phyloP scores from a whole-genome alignment of 495 filamentous ascomycete genomes.

The Tuber microsphaerosporum region DNA sequence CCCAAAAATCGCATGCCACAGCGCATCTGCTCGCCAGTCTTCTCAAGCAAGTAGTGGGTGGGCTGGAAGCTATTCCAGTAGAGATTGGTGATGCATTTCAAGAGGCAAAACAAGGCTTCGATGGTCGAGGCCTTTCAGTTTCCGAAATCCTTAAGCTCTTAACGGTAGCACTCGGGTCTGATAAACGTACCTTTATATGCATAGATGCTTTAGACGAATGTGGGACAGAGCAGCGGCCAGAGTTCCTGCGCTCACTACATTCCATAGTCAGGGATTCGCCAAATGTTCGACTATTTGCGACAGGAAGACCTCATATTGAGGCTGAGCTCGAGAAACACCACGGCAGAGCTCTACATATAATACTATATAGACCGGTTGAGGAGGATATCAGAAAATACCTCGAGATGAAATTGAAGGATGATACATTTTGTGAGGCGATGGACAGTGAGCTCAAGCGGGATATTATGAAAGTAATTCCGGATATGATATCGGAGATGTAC shows the following conservation, averaged over 20 bases:
- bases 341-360: neutral
- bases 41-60: neutral
- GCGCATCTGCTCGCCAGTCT: neutral
- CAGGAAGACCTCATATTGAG: neutral
- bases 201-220: neutral
- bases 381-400: neutral
- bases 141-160: neutral
- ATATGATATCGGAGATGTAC: neutral
- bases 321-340: neutral
- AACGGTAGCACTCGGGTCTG: neutral
- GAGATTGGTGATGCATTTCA: neutral
- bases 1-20: neutral
- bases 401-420: neutral
- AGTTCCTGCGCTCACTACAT: neutral
- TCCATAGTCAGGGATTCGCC: neutral
- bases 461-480: neutral
- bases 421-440: neutral
- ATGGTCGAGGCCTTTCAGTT: neutral
- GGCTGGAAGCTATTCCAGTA: neutral
- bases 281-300: neutral
- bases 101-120: neutral
- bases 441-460: neutral
- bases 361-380: neutral
- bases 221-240: neutral
- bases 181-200: neutral